Base-by-base conservation (phyloP, 306 rosid genomes). In the Trifolium subterraneum region DNA sequence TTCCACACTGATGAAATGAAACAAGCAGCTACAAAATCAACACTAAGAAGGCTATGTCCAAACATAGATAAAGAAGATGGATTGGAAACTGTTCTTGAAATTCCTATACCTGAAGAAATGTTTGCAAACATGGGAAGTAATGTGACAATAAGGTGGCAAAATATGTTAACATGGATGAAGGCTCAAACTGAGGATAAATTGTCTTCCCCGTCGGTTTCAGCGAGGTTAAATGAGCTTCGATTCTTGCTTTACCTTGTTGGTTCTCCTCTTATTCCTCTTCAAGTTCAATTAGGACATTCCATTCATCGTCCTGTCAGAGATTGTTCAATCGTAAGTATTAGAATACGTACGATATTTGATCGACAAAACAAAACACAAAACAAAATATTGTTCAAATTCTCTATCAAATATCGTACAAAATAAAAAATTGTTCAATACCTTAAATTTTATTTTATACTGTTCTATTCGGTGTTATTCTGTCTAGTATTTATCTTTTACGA, bases 181-280 rank as follows among this genome's bases (percentile, higher is more conserved):
- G 92, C 86, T 20, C 98, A 94, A 66, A 88, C 89, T 5, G 82
- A 90, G 2, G 97, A 91, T 20, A 91, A 83, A 81, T 87, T 91
- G 78, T 65, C 90, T 0, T 68, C 94, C 1, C 98, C 94, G 0
- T 64, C 88, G 3, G 78, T 91, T 25, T 81, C 97, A 0, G 82
- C 85, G 36, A 92, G 96, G 0, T 81, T 91, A 29, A 91, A 87
- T 8, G 97, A 94, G 86, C 93, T 94, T 15, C 86, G 97, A 0
- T 90, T 94, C 60, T 82, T 91, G 18, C 96, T 94, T 63, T 91
- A 87, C 84, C 96, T 94, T 61, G 98, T 91, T 20, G 97, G 96
- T n/a, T 94, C 98, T 7, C 98, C 98, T 35, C 89, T 94, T 8
- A 87, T 94, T 44, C 98, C 98, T 71, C 96, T 94, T 74, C 98